Evolutionary conservation across 129 eudicot species (phyloP), one percentile per base, ranked within the genome.

Genomic region (Smallanthus sonchifolius): DNA sequence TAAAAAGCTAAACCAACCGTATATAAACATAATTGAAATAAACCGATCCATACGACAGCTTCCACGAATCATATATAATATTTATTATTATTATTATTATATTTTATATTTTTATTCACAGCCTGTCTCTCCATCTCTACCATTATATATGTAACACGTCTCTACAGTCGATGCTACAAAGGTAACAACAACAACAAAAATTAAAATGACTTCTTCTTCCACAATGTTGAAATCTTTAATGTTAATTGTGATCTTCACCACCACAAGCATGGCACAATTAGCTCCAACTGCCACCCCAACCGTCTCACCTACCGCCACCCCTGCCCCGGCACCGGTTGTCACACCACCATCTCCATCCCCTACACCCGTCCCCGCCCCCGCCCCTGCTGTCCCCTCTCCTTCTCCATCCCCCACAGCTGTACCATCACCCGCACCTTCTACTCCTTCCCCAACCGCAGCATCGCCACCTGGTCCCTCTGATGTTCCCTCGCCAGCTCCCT

Each of bases 231-330:
- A 88, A 51, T 48, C 75, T 32, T 20, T 88, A 43, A 40, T 86
- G 15, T 70, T 91, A 42, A n/a, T 83, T 32, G 79, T 92, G 4
- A 83, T 91, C 37, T 59, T 88, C 24, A 84, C 87, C 77, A 78
- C 88, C 73, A 74, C 95, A 20, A 84, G 85, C 77, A 79, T 74
- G 17, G 95, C 97, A 19, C 97, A 91, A 79, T 1, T 62, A 62
- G 52, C 96, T 4, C 97, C 97, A 3, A 65, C 79, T 7, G 86
- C 86, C 2, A 62, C 97, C 37, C 95, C 97, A 24, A 83, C 67
- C 9, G 79, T 83, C 73, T 74, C 95, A 0, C 95, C 95, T 49
- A 69, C 86, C 11, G 76, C 95, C 80, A 36, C 84, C 16, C 94
- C 97, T 6, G 42, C 92, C 2, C 85, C 95, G 0, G 52, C 87